A percentile compares a stretch with the other conserved stretches of the same genome.
Conservation (phyloP, 2,329 filamentous ascomycete species). For the Beauveria sp. region DNA sequence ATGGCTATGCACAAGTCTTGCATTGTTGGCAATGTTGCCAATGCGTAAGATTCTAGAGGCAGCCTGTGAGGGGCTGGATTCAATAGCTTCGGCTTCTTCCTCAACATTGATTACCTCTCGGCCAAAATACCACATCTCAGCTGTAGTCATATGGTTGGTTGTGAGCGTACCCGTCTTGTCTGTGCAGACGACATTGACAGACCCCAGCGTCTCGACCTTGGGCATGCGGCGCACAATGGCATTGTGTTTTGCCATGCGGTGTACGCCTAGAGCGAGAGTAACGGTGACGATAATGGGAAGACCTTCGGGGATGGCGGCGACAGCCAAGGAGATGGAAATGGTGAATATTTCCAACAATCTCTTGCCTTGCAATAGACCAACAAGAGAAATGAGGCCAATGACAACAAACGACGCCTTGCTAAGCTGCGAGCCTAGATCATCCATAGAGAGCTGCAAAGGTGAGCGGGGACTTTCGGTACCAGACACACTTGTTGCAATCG, state of each 20-base stretch:
- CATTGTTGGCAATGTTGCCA: conserved; percentile 95
- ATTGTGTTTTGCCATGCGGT: conserved; percentile 91
- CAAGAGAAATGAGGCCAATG: conserved; percentile 84
- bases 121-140: conserved; percentile 94
- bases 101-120: conserved; percentile 47
- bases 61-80: conserved; percentile 60
- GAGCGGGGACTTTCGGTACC: conserved; percentile 94
- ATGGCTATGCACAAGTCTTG: conserved; percentile 65
- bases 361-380: conserved; percentile 87
- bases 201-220: conserved; percentile 93
- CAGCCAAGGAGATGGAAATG: conserved; percentile 91
- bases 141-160: conserved; percentile 96
- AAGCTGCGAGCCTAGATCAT: conserved; percentile 88
- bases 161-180: conserved; percentile 94
- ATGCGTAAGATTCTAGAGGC: conserved; percentile 78
- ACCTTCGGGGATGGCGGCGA: conserved; percentile 92
- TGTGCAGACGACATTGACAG: conserved; percentile 99
- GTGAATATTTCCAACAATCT: conserved; percentile 90
- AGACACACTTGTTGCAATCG: conserved; percentile 87
- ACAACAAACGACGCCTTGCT: conserved; percentile 96
- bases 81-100: conserved; percentile 45
- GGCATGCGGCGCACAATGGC: conserved; percentile 94
- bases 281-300: conserved; percentile 98
- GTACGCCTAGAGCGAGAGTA: conserved; percentile 85
- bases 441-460: conserved; percentile 92